Conservation (phyloP, 2,329 filamentous ascomycete species). For the Grosmannia serpens region DNA sequence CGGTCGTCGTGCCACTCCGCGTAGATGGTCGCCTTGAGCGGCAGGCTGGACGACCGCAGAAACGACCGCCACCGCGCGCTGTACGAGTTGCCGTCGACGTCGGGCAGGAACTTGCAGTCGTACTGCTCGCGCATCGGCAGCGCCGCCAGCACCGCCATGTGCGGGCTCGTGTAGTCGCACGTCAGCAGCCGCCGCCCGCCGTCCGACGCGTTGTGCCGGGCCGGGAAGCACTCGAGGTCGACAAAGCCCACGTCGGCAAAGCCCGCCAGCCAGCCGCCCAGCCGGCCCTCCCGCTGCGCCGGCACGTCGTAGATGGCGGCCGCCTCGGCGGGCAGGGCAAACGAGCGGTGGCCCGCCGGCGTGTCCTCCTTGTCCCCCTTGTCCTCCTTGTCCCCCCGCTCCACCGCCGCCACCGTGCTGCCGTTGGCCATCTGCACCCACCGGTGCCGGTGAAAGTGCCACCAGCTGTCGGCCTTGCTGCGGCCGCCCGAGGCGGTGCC, state of each 20-base stretch:
- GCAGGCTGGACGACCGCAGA: conserved; percentile 50
- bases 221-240: conserved; percentile 25
- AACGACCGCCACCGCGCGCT: conserved; percentile 53
- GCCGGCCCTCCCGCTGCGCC: conserved; percentile 17
- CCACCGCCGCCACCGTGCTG: conserved; percentile 39
- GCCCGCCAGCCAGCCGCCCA: conserved; percentile 29
- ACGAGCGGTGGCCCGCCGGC: no score
- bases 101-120: conserved; percentile 51
- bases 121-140: conserved; percentile 38
- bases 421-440: conserved; percentile 59
- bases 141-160: conserved; percentile 20
- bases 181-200: conserved; percentile 5
- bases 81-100: conserved; percentile 60
- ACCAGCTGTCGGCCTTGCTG: conserved; percentile 45
- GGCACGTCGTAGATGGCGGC: conserved; percentile 34
- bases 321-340: conserved; percentile 35
- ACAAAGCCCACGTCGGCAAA: conserved; percentile 33
- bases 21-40: conserved; percentile 62
- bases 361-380: no score
- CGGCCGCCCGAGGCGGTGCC: conserved; percentile 52
- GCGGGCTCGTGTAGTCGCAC: conserved; percentile 28
- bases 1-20: conserved; percentile 65
- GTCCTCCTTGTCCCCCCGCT: conserved; percentile 27
- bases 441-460: conserved; percentile 59
- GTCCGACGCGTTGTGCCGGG: not conserved